These are phyloP conservation scores for Tuber borchii DNA, from an alignment of 495 filamentous ascomycete species.

Conservation along the genomic window DNA sequence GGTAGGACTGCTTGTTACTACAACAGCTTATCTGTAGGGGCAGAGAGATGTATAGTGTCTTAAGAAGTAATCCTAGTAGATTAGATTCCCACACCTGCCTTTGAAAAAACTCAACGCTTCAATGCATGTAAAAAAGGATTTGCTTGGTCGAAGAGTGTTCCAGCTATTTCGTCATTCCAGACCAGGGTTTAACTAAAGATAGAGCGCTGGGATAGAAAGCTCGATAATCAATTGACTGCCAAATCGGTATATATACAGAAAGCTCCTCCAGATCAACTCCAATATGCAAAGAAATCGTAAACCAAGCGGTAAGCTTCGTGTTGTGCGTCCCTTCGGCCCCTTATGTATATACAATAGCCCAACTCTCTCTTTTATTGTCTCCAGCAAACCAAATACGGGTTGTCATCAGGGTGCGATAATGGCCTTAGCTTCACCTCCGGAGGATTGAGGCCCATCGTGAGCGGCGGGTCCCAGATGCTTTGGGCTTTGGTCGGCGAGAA, in stretches of 20 bases:
- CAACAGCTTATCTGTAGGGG: background rate
- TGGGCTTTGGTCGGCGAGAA: conserved; percentile 23
- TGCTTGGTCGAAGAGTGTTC: background rate
- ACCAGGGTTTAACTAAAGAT: background rate
- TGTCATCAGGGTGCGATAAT: background rate
- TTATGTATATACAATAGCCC: background rate
- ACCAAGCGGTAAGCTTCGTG: background rate
- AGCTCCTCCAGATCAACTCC: conserved; percentile 28
- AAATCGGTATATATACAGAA: conserved; percentile 2
- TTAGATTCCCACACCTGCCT: background rate
- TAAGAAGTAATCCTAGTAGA: background rate
- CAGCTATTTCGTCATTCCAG: background rate
- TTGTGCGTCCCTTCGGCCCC: background rate
- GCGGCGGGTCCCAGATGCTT: background rate
- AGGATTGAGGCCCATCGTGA: background rate
- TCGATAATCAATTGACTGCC: background rate
- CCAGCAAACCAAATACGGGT: background rate
- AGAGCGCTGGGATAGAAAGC: background rate
- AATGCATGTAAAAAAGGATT: background rate
- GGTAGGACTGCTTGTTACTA: background rate
- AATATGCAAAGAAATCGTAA: conserved; percentile 25
- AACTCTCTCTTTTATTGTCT: background rate
- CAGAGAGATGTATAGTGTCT: no score
- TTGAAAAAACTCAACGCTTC: background rate
- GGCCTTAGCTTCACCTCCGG: background rate